phyloP scores from a whole-genome alignment of 495 filamentous ascomycete species.

The Platismatia glauca region DNA sequence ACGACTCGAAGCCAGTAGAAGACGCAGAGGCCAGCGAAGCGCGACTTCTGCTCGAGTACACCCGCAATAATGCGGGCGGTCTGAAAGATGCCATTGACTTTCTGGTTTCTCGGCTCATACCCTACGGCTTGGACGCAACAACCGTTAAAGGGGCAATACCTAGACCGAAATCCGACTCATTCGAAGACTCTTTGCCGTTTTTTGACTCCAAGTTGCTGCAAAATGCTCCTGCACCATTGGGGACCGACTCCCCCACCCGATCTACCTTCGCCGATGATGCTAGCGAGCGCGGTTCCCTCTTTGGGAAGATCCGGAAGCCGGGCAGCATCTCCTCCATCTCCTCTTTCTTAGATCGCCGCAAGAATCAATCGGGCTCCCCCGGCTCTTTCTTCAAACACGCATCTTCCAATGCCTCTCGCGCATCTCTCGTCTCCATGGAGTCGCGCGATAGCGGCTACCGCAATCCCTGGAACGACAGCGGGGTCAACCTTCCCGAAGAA shows the following conservation, averaged over 20 bases:
- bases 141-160: constrained; percentile 89
- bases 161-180: constrained; percentile 94
- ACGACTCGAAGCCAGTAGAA: constrained; percentile 44
- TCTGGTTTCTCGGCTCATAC: constrained; percentile 70
- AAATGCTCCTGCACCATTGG: constrained; percentile 68
- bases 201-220: constrained; percentile 95
- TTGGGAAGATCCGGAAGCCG: constrained; percentile 83
- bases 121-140: constrained; percentile 72
- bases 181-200: constrained; percentile 90
- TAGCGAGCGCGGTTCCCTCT: constrained; percentile 70
- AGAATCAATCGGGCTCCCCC: constrained; percentile 81
- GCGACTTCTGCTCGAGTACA: constrained; percentile 63
- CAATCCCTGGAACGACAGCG: constrained; percentile 95
- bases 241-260: constrained; percentile 77
- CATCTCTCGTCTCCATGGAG: constrained; percentile 87
- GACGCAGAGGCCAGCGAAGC: constrained; percentile 41
- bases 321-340: constrained; percentile 88
- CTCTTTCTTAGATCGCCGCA: constrained; percentile 81
- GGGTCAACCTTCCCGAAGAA: constrained; percentile 84
- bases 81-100: constrained; percentile 96
- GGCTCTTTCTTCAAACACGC: constrained; percentile 85
- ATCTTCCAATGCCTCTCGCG: constrained; percentile 87
- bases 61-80: constrained; percentile 92
- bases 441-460: constrained; percentile 85
- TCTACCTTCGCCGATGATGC: constrained; percentile 71